Evolutionary conservation across 352 stramenopile species (phyloP).

Genomic region (Blastocystis sp.): DNA sequence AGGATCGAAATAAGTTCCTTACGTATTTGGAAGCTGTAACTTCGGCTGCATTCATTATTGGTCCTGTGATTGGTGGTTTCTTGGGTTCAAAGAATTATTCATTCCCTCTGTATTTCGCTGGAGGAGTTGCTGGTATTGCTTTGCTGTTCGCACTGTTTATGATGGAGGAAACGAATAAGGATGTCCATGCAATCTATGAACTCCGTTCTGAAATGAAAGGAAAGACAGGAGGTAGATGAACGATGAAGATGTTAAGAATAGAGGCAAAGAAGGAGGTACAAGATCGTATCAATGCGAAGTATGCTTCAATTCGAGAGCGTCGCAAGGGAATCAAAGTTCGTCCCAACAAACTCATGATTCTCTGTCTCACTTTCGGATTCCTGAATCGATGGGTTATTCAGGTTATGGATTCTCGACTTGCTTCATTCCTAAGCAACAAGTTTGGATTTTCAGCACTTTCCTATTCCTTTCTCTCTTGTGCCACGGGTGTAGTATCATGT

Average conservation of each 20-base stretch:
- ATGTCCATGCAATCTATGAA: neutral
- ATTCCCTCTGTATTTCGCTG: conserved; percentile 29
- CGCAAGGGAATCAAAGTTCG: neutral
- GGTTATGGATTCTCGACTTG: neutral
- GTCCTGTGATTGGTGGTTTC: conserved; percentile 41
- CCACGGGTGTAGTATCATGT: neutral
- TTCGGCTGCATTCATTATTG: neutral
- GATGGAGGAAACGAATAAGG: conserved; percentile 13
- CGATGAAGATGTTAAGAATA: neutral
- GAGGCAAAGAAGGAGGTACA: neutral
- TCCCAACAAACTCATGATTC: neutral
- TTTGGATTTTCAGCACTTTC: neutral
- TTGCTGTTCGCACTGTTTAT: neutral
- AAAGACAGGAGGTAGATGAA: neutral
- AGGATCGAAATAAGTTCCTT: conserved; percentile 14
- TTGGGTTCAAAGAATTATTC: neutral
- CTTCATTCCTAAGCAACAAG: neutral
- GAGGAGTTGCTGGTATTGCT: neutral
- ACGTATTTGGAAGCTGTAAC: neutral
- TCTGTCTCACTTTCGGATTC: conserved; percentile 21
- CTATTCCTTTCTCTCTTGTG: neutral
- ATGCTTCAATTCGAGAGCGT: neutral
- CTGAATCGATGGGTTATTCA: neutral
- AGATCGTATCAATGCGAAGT: neutral
- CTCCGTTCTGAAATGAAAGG: neutral